Percentiles rank a stretch among this genome's conserved stretches.
Conservation (phyloP, 139 green algal species). For the Volvox africanus region DNA sequence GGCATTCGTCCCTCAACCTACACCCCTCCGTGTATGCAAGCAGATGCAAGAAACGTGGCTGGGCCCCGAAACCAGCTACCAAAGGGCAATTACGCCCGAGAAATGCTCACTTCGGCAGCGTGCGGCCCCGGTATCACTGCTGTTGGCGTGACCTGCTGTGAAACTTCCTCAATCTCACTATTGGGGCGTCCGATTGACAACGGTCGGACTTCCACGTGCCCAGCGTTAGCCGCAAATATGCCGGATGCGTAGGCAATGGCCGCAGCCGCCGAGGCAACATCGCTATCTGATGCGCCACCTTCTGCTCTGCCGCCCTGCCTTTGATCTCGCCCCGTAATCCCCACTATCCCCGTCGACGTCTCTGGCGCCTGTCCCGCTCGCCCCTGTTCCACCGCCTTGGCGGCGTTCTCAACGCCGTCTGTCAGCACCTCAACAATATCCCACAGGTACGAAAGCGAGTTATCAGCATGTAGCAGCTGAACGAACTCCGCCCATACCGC, state of each 20-base stretch:
- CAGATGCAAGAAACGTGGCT: too few relatives aligned
- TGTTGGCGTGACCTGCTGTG: background rate
- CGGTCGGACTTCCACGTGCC: constrained; percentile 21
- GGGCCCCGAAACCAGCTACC: too few relatives aligned
- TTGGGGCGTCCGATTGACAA: background rate
- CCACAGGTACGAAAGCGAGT: constrained; percentile 13
- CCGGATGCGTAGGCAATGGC: background rate
- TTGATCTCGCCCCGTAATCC: background rate
- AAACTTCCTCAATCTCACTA: background rate
- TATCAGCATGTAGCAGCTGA: constrained; percentile 18
- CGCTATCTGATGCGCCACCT: background rate
- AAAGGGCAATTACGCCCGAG: background rate
- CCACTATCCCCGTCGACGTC: background rate
- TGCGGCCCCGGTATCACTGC: background rate
- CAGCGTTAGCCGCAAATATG: background rate
- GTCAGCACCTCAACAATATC: constrained; percentile 40
- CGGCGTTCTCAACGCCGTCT: background rate
- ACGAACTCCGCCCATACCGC: constrained; percentile 47
- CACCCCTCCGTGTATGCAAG: too few relatives aligned
- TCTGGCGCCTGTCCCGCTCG: background rate
- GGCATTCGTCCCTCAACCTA: too few relatives aligned
- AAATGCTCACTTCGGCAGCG: background rate
- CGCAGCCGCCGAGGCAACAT: too few relatives aligned
- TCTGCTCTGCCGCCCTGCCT: background rate
- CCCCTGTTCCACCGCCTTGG: background rate